phyloP scores from a whole-genome alignment of 495 filamentous ascomycete genomes.

The Penicillium cataractarum region DNA sequence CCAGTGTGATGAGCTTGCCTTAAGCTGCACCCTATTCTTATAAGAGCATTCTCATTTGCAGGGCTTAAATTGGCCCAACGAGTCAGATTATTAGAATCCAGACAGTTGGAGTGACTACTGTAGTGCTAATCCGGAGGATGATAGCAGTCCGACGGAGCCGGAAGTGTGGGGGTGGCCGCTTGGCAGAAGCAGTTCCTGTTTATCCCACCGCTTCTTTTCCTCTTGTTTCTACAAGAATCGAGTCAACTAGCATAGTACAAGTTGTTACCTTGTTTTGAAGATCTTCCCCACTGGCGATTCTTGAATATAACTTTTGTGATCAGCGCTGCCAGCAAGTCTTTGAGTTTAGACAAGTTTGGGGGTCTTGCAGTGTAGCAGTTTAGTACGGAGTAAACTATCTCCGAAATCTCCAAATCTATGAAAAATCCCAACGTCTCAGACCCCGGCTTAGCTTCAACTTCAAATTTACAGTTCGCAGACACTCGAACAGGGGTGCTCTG shows the following conservation, averaged over 20 bases:
- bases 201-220: background rate
- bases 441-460: background rate
- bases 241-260: too few species aligned
- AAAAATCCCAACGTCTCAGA: background rate
- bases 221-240: background rate
- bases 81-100: background rate
- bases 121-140: conserved; percentile 6
- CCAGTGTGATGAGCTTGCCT: background rate
- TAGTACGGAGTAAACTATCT: background rate
- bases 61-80: background rate
- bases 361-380: background rate
- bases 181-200: conserved; percentile 10
- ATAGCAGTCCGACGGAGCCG: conserved; percentile 9
- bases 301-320: conserved; percentile 11
- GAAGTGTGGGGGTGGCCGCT: conserved; percentile 23
- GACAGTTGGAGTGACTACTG: background rate
- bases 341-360: background rate
- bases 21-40: background rate
- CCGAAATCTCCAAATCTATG: background rate
- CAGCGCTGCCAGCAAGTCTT: conserved; percentile 17
- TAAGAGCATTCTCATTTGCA: background rate
- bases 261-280: too few species aligned
- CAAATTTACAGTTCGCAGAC: background rate
- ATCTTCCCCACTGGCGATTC: background rate
- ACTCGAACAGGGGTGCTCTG: conserved; percentile 9